These are phyloP conservation scores for Brasenia schreberi DNA, from an alignment of 164 flowering plant genomes.

Conservation along the genomic window DNA sequence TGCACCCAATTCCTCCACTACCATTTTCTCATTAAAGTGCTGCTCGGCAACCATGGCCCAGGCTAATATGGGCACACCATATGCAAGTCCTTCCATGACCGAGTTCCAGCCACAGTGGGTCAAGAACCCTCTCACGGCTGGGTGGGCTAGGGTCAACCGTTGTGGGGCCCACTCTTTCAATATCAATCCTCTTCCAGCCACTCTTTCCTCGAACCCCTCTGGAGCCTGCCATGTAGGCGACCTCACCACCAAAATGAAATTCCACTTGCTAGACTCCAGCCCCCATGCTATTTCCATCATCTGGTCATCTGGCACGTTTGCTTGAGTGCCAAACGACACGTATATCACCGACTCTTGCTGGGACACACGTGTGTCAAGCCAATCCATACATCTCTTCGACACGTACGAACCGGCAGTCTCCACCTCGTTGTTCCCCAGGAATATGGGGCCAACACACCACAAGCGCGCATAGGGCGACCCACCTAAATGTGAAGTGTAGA, in stretches of 20 bases:
- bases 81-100: constrained; percentile 9
- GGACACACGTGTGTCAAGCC: constrained; percentile 15
- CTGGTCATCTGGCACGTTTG: constrained; percentile 2
- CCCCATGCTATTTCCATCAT: constrained; percentile 7
- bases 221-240: constrained; percentile 2
- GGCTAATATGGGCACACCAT: constrained; percentile 14
- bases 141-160: constrained; percentile 12
- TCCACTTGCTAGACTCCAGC: constrained; percentile 4
- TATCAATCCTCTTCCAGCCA: constrained; percentile 9
- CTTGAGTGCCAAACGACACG: constrained; percentile 17
- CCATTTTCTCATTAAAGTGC: constrained; percentile 11
- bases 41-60: constrained; percentile 15
- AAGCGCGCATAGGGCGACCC: constrained; percentile 6
- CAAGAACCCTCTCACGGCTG: constrained; percentile 18
- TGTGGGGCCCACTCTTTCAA: constrained; percentile 22
- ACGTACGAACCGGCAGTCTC: not conserved
- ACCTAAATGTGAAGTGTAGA: constrained; percentile 18
- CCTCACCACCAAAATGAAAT: constrained; percentile 10
- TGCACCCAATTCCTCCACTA: constrained; percentile 8
- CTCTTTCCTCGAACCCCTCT: constrained; percentile 10
- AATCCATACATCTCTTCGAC: not conserved
- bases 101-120: constrained; percentile 26
- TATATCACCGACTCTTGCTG: constrained; percentile 21
- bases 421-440: constrained; percentile 1
- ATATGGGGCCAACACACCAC: constrained; percentile 25